Evolutionary conservation across 2,329 filamentous ascomycete species (phyloP).

Genomic region (Calonectria pseudoreteaudii): DNA sequence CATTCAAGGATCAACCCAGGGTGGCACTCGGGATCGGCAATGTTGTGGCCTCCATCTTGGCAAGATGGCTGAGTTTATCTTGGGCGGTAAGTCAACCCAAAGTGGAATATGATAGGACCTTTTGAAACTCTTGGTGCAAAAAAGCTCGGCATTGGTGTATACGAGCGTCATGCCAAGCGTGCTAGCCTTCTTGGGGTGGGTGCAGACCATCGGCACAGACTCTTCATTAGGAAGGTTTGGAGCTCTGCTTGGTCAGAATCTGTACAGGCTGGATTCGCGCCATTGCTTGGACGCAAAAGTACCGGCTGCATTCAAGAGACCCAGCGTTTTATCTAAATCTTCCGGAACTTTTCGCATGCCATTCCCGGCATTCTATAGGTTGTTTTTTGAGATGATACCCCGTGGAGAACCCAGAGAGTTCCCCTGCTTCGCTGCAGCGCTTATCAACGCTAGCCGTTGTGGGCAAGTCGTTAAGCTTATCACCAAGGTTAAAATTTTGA

Average conservation of each 20-base stretch:
- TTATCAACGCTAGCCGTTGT: conserved; percentile 5
- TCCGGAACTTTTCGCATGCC: background rate
- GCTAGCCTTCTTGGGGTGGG: conserved; percentile 2
- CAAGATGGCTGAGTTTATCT: conserved; percentile 7
- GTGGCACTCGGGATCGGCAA: conserved; percentile 3
- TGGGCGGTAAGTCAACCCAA: background rate
- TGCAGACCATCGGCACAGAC: background rate
- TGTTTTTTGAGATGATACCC: background rate
- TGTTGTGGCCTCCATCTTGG: background rate
- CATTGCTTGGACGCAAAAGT: background rate
- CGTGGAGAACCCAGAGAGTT: conserved; percentile 1
- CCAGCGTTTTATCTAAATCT: background rate
- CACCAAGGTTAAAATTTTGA: conserved; percentile 6
- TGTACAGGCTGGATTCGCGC: background rate
- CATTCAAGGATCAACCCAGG: background rate
- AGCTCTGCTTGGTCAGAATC: background rate
- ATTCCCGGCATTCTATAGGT: background rate
- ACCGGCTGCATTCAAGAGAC: background rate
- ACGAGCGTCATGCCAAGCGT: conserved; percentile 7
- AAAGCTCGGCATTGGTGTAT: background rate
- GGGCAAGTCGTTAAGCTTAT: conserved; percentile 6
- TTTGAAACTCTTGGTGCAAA: background rate
- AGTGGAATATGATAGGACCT: conserved; percentile 12
- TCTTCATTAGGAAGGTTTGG: conserved; percentile 17
- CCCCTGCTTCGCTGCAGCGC: background rate